Conservation (phyloP, 73 alveolate genomes). For the Paraurostyla sp. region DNA sequence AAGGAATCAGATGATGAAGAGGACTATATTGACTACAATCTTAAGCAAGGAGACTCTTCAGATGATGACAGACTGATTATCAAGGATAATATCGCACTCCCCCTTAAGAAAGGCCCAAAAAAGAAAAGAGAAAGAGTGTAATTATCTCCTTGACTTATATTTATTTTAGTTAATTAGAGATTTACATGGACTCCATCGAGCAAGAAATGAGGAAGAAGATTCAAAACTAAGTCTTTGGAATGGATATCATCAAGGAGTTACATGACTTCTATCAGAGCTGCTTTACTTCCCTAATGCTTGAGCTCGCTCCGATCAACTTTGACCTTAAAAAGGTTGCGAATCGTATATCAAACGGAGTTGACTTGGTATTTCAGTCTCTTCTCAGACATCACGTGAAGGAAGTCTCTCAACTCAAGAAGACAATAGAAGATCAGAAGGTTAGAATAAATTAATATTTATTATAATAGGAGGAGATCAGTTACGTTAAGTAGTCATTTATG, state of each 20-base stretch:
- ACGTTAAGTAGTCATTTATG: not conserved
- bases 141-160: too few relatives aligned
- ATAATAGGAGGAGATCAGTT: not conserved
- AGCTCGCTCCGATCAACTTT: not conserved
- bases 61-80: not conserved
- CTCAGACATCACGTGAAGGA: slow-evolving; percentile 40
- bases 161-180: not conserved
- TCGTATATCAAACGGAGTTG: slow-evolving; percentile 15
- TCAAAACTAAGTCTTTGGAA: not conserved
- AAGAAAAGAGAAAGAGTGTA: not conserved
- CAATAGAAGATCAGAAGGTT: not conserved
- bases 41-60: not conserved
- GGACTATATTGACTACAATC: not conserved
- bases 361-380: not conserved
- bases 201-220: not conserved
- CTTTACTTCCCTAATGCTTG: not conserved
- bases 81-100: not conserved
- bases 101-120: not conserved
- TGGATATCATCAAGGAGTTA: slow-evolving; percentile 27
- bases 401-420: not conserved
- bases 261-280: slow-evolving; percentile 39
- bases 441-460: not conserved
- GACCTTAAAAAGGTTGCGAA: slow-evolving; percentile 17
- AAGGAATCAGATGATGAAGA: slow-evolving; percentile 30
- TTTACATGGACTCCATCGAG: slow-evolving; percentile 41